phyloP scores from a whole-genome alignment of 2,329 filamentous ascomycete species.

The Neospermospora avenae region DNA sequence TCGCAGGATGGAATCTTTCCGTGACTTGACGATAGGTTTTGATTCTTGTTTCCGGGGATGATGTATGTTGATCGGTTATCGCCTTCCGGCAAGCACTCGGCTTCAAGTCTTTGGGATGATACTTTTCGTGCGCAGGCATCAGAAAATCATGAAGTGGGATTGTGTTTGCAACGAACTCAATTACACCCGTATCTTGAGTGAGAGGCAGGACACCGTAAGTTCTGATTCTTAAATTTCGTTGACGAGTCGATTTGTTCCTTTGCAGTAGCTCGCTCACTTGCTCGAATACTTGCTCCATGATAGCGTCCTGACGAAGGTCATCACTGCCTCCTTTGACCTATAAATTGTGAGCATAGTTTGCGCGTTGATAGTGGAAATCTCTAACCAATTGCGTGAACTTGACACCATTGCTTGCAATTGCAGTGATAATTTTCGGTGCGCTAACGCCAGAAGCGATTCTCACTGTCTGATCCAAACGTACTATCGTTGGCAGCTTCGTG shows the following conservation, averaged over 20 bases:
- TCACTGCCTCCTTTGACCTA: constrained; percentile 91
- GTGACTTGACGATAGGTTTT: constrained; percentile 74
- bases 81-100: constrained; percentile 72
- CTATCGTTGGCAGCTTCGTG: constrained; percentile 68
- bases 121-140: constrained; percentile 83
- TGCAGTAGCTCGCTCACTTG: constrained; percentile 89
- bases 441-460: constrained; percentile 87
- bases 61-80: constrained; percentile 69
- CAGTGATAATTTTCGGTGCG: constrained; percentile 88
- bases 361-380: constrained; percentile 3
- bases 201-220: constrained; percentile 97
- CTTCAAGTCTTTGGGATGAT: constrained; percentile 81
- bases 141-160: constrained; percentile 89
- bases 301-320: constrained; percentile 93
- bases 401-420: constrained; percentile 71
- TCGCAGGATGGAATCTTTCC: constrained; percentile 83
- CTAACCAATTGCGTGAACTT: constrained; percentile 79
- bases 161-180: constrained; percentile 95
- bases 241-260: constrained; percentile 80
- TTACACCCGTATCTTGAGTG: constrained; percentile 80
- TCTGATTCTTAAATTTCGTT: constrained; percentile 83
- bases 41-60: constrained; percentile 67
- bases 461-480: constrained; percentile 70
- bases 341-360: constrained; percentile 23
- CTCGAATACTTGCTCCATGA: constrained; percentile 99